phyloP scores from a whole-genome alignment of 2,329 filamentous ascomycete species.

The Colletotrichum sp. region DNA sequence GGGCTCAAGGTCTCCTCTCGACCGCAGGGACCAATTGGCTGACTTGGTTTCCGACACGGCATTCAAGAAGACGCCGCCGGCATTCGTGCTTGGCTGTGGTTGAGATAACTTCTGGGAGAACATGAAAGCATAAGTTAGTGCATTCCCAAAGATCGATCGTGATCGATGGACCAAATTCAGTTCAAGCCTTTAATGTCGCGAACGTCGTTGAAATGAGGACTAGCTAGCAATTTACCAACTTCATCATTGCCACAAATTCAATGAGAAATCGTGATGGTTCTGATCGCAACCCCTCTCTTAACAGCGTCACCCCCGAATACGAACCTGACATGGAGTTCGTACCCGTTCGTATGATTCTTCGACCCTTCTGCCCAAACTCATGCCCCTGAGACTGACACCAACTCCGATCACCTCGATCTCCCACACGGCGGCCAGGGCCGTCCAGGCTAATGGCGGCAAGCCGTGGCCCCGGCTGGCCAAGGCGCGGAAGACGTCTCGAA shows the following conservation, averaged over 20 bases:
- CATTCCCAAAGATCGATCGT: neutral
- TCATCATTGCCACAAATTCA: neutral
- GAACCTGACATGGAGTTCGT: neutral
- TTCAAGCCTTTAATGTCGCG: neutral
- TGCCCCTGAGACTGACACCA: neutral
- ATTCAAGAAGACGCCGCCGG: neutral
- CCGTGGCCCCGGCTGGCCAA: neutral
- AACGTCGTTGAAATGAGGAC: neutral
- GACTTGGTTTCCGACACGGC: neutral
- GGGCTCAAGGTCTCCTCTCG: neutral
- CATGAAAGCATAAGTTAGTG: neutral
- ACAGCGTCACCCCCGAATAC: neutral
- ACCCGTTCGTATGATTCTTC: neutral
- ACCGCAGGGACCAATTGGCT: neutral
- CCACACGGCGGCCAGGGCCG: neutral
- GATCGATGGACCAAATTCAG: neutral
- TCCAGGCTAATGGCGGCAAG: neutral
- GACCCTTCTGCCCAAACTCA: neutral
- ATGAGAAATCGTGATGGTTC: neutral
- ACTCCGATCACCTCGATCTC: neutral
- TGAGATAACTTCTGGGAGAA: neutral
- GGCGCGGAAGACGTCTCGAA: constrained; percentile 2
- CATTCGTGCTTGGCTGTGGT: neutral
- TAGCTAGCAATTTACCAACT: neutral
- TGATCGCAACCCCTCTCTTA: neutral